These are phyloP conservation scores for Cyberlindnera xishuangbannaensis DNA, from an alignment of 805 yeast genomes.

Conservation along the genomic window DNA sequence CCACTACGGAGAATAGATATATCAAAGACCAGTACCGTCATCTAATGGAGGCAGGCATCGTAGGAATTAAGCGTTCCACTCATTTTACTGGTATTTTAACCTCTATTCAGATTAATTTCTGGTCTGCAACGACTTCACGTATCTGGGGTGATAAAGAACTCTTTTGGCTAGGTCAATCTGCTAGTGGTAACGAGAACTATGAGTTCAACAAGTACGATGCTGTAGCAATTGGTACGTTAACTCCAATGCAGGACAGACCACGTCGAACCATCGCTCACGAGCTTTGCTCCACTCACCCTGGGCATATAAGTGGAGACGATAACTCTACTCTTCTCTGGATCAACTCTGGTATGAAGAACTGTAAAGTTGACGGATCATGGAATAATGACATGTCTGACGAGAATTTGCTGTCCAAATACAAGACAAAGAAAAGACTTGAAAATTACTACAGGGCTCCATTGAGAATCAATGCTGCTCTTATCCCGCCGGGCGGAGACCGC, in stretches of 20 bases:
- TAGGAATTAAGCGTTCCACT: constrained; percentile 21
- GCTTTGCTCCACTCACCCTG: constrained; percentile 61
- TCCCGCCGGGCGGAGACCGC: constrained; percentile 41
- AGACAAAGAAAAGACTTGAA: constrained; percentile 8
- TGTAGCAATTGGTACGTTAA: constrained; percentile 32
- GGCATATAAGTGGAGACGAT: constrained; percentile 48
- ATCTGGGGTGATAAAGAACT: constrained; percentile 81
- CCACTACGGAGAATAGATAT: constrained; percentile 32
- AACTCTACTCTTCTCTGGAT: constrained; percentile 50
- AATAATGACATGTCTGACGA: constrained; percentile 27
- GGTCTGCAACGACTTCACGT: constrained; percentile 37
- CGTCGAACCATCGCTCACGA: constrained; percentile 28
- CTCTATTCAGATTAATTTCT: constrained; percentile 30
- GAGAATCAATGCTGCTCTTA: constrained; percentile 38
- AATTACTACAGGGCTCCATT: constrained; percentile 33
- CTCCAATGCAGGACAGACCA: constrained; percentile 19
- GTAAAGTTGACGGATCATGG: constrained; percentile 40
- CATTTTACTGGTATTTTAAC: constrained; percentile 22
- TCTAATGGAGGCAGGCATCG: constrained; percentile 36
- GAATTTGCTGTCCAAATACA: constrained; percentile 22
- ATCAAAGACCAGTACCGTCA: constrained; percentile 26
- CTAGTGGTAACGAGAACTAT: constrained; percentile 33
- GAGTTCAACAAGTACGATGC: constrained; percentile 34
- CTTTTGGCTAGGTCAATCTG: constrained; percentile 63
- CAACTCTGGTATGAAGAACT: constrained; percentile 63